Percentiles rank a stretch among this genome's conserved stretches.
These are phyloP conservation scores for Mortierella sp. DNA, from an alignment of 371 early-diverging fungal species.

Conservation along the genomic window DNA sequence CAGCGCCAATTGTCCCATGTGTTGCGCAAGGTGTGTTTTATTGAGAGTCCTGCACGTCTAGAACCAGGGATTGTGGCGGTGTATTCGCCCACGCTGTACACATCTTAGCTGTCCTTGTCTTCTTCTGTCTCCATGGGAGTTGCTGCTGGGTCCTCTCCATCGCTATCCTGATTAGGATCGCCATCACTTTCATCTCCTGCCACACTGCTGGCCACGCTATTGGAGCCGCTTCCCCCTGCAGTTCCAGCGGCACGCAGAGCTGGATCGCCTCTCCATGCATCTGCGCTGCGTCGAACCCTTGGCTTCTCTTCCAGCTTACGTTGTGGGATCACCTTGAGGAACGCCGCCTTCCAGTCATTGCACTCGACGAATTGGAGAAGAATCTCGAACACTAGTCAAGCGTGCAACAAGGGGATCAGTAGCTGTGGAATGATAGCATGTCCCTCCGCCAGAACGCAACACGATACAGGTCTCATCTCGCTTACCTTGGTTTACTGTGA, in stretches of 20 bases:
- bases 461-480: too few species aligned
- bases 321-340: conserved; percentile 86
- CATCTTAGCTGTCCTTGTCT: too few species aligned
- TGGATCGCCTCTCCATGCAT: conserved; percentile 28
- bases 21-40: too few species aligned
- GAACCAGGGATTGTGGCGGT: too few species aligned
- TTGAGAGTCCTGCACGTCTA: too few species aligned
- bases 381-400: conserved; percentile 78
- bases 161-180: conserved; percentile 14
- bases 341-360: conserved; percentile 83
- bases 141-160: conserved; percentile 13
- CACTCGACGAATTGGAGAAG: conserved; percentile 77
- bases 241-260: background rate
- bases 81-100: too few species aligned
- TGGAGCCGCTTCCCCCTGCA: conserved; percentile 12
- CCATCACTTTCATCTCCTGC: conserved; percentile 26
- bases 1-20: too few species aligned
- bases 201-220: conserved; percentile 32
- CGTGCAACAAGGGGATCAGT: background rate
- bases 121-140: too few species aligned
- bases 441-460: too few species aligned
- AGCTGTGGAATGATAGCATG: too few species aligned
- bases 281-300: conserved; percentile 45
- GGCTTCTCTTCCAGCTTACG: conserved; percentile 77
- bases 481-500: conserved; percentile 93